phyloP scores from a whole-genome alignment of 768 basidiomycete species.

The Auriscalpium vulgare region DNA sequence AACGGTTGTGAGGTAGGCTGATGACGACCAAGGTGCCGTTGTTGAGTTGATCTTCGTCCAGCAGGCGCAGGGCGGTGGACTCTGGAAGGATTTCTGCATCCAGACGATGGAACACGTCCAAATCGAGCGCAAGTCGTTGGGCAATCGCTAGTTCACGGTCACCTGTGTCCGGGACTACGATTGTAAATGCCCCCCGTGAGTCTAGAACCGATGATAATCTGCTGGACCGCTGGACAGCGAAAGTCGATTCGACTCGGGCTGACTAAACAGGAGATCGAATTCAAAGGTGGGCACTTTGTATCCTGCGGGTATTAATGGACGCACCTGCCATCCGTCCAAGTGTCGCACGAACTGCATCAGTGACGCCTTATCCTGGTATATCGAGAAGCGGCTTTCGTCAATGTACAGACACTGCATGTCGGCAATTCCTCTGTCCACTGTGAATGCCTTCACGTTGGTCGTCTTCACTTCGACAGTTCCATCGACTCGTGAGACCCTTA shows the following conservation, averaged over 20 bases:
- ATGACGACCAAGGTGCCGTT: constrained; percentile 54
- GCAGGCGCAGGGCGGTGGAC: constrained; percentile 24
- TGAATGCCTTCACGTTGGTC: constrained; percentile 21
- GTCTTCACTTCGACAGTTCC: constrained; percentile 13
- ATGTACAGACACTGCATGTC: neutral
- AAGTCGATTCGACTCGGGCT: too few species aligned
- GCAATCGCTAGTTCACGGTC: constrained; percentile 45
- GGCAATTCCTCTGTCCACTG: constrained; percentile 5
- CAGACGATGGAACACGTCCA: constrained; percentile 60
- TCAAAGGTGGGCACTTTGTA: too few species aligned
- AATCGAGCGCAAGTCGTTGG: constrained; percentile 56
- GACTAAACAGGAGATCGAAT: too few species aligned
- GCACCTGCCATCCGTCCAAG: too few species aligned
- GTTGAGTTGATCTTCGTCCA: constrained; percentile 19
- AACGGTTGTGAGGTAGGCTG: constrained; percentile 26
- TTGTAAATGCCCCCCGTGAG: constrained; percentile 40
- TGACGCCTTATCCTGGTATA: neutral
- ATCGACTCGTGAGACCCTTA: constrained; percentile 21
- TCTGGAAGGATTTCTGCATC: constrained; percentile 54
- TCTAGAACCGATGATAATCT: constrained; percentile 55
- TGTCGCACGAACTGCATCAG: neutral
- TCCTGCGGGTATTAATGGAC: too few species aligned
- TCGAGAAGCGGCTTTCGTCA: neutral
- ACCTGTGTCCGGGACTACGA: constrained; percentile 39
- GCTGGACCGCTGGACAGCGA: constrained; percentile 4